Conservation (phyloP, 2,329 filamentous ascomycete genomes). For the Claviceps quebecensis region DNA sequence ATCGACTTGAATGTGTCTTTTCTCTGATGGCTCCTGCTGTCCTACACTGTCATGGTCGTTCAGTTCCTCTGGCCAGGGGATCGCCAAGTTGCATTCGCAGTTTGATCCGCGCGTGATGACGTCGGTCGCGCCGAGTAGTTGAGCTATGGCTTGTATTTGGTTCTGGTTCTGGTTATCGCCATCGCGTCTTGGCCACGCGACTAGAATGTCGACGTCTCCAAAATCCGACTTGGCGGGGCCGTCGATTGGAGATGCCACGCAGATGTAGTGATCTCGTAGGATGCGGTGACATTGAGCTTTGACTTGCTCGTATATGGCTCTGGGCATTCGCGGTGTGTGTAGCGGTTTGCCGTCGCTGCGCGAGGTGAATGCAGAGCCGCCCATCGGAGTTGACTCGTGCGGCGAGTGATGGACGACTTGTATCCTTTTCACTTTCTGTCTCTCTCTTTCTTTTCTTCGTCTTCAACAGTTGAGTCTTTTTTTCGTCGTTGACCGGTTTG, state of each 20-base stretch:
- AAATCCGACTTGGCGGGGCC: conserved; percentile 52
- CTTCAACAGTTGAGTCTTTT: too few relatives aligned
- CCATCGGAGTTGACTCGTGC: conserved; percentile 36
- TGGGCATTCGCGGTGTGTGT: conserved; percentile 51
- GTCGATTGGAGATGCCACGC: conserved; percentile 48
- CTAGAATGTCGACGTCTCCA: conserved; percentile 63
- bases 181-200: conserved; percentile 24
- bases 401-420: neutral
- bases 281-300: conserved; percentile 29
- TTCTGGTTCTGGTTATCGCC: conserved; percentile 4
- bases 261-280: conserved; percentile 37
- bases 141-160: conserved; percentile 18
- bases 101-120: conserved; percentile 17
- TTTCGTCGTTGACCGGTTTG: neutral
- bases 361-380: conserved; percentile 45
- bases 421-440: neutral
- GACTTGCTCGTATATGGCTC: conserved; percentile 38
- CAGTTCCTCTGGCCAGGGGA: conserved; percentile 34
- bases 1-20: conserved; percentile 52
- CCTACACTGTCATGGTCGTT: neutral
- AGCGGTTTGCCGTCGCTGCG: conserved; percentile 30
- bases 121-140: conserved; percentile 30
- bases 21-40: neutral
- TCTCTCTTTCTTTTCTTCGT: neutral
- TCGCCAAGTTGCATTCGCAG: conserved; percentile 32